These are phyloP conservation scores for Schizochytrium sp. DNA, from an alignment of 108 stramenopile species.

Conservation along the genomic window DNA sequence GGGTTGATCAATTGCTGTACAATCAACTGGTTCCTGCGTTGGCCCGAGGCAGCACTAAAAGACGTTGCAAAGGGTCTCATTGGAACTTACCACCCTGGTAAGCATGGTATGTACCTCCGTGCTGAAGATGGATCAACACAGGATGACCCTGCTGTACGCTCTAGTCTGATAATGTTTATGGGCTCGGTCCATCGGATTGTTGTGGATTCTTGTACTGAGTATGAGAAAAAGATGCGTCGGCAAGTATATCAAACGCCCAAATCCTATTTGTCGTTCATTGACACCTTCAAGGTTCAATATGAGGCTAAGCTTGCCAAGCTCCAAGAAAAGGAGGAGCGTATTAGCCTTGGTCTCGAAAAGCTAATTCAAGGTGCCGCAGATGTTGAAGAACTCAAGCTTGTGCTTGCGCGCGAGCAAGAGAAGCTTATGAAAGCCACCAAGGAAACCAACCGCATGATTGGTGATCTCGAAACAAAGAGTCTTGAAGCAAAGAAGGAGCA, in stretches of 20 bases:
- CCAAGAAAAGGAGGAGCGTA: slow-evolving; percentile 85
- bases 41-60: slow-evolving; percentile 91
- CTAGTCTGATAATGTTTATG: slow-evolving; percentile 84
- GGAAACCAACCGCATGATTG: slow-evolving; percentile 87
- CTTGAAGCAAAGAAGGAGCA: slow-evolving; percentile 86
- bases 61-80: slow-evolving; percentile 85
- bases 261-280: slow-evolving; percentile 87
- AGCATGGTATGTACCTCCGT: slow-evolving; percentile 42
- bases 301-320: slow-evolving; percentile 81
- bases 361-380: slow-evolving; percentile 88
- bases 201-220: slow-evolving; percentile 86
- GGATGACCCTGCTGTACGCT: slow-evolving; percentile 68
- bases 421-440: slow-evolving; percentile 85
- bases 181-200: slow-evolving; percentile 86
- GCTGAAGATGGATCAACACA: slow-evolving; percentile 81
- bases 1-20: slow-evolving; percentile 86
- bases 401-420: slow-evolving; percentile 84
- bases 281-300: slow-evolving; percentile 86
- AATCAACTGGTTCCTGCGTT: slow-evolving; percentile 91
- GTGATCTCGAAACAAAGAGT: slow-evolving; percentile 81
- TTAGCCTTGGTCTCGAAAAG: slow-evolving; percentile 87
- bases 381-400: slow-evolving; percentile 87
- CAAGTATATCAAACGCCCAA: slow-evolving; percentile 91
- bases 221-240: slow-evolving; percentile 84
- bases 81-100: slow-evolving; percentile 57